A percentile compares a stretch with the other conserved stretches of the same genome.
Evolutionary conservation across 805 yeast genomes (phyloP).

Genomic region (Kregervanrija delftensis): DNA sequence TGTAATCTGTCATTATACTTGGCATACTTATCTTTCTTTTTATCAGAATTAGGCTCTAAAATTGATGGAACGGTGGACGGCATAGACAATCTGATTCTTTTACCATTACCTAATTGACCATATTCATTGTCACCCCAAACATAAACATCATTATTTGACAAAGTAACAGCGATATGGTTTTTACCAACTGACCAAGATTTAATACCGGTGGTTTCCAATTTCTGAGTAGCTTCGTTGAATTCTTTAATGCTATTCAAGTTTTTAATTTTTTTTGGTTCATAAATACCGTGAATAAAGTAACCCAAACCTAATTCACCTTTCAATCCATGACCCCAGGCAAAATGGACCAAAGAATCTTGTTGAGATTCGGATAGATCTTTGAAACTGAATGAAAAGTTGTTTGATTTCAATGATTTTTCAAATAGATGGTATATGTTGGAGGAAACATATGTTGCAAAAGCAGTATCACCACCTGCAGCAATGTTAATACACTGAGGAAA

Average conservation of each 20-base stretch:
- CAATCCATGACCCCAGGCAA: slow-evolving; percentile 78
- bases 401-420: slow-evolving; percentile 22
- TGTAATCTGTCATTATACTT: slow-evolving; percentile 39
- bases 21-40: slow-evolving; percentile 12
- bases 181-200: slow-evolving; percentile 52
- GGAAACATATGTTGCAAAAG: slow-evolving; percentile 40
- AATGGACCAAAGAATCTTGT: slow-evolving; percentile 29
- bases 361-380: slow-evolving; percentile 16
- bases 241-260: slow-evolving; percentile 42
- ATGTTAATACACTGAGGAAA: slow-evolving; percentile 45
- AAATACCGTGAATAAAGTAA: slow-evolving; percentile 65
- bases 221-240: slow-evolving; percentile 41
- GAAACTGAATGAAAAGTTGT: slow-evolving; percentile 9
- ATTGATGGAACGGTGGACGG: slow-evolving; percentile 51
- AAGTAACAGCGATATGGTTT: slow-evolving; percentile 56
- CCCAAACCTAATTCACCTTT: slow-evolving; percentile 84
- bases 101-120: slow-evolving; percentile 86
- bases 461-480: slow-evolving; percentile 65
- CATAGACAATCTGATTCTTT: slow-evolving; percentile 47
- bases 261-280: slow-evolving; percentile 55
- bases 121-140: slow-evolving; percentile 80
- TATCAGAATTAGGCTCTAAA: slow-evolving; percentile 41
- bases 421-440: slow-evolving; percentile 30
- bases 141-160: slow-evolving; percentile 58
- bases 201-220: slow-evolving; percentile 40